Percentiles rank a stretch among this genome's conserved stretches.
These are phyloP conservation scores for Podila clonocystis DNA, from an alignment of 192 early-diverging fungal species.

Conservation along the genomic window DNA sequence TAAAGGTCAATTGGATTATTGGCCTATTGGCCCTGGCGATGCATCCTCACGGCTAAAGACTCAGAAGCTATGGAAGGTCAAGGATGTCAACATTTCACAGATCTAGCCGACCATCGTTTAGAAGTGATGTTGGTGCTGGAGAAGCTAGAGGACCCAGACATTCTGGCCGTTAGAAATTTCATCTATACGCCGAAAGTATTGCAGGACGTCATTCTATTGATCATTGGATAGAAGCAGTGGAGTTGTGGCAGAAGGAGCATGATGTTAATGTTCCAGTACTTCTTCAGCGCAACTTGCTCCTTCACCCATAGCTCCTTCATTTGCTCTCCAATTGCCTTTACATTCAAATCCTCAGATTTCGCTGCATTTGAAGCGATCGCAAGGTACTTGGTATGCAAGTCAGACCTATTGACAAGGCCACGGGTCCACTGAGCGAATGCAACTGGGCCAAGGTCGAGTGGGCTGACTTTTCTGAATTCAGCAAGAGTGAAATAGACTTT, in stretches of 20 bases:
- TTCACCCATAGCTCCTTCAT: too few relatives aligned
- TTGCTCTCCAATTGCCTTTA: too few relatives aligned
- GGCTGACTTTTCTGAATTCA: too few relatives aligned
- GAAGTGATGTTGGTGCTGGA: slow-evolving; percentile 10
- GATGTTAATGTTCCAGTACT: slow-evolving; percentile 7
- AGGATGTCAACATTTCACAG: slow-evolving; percentile 9
- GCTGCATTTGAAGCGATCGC: too few relatives aligned
- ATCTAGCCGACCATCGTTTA: slow-evolving; percentile 9
- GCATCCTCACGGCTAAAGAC: slow-evolving; percentile 13
- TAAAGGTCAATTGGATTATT: not conserved
- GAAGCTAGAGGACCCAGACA: slow-evolving; percentile 9
- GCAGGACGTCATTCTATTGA: slow-evolving; percentile 15
- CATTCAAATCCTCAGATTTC: too few relatives aligned
- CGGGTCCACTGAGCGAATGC: too few relatives aligned
- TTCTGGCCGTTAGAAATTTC: slow-evolving; percentile 15
- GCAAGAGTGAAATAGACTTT: too few relatives aligned
- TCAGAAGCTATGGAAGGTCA: slow-evolving; percentile 3
- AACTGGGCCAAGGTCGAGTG: too few relatives aligned
- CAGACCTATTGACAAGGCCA: too few relatives aligned
- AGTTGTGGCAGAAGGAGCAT: not conserved
- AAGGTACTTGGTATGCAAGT: too few relatives aligned
- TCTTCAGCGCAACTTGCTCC: too few relatives aligned
- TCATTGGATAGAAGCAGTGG: slow-evolving; percentile 1
- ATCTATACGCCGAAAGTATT: slow-evolving; percentile 17
- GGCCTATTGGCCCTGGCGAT: slow-evolving; percentile 9